A percentile compares a stretch with the other conserved stretches of the same genome.
phyloP scores from a whole-genome alignment of 1,284 basidiomycete genomes.

The Ceratobasidium sp. region DNA sequence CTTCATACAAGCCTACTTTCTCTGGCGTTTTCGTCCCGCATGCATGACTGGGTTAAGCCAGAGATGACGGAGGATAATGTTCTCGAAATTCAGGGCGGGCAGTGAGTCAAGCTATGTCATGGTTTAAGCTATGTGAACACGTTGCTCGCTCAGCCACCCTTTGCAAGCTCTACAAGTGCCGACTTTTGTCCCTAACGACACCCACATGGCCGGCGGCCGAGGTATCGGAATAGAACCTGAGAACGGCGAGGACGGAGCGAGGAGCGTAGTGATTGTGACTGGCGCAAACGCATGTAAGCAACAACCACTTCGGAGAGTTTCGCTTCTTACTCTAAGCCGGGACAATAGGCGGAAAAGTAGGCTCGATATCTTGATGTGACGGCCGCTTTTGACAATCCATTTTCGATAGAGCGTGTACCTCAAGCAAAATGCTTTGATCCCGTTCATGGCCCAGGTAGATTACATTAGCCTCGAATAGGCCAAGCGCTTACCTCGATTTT shows the following conservation, averaged over 20 bases:
- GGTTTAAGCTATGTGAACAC: neutral
- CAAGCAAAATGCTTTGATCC: conserved; percentile 92
- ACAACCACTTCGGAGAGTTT: neutral
- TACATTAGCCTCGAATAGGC: neutral
- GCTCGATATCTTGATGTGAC: conserved; percentile 9
- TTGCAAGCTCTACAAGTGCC: conserved; percentile 86
- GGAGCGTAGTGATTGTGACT: conserved; percentile 77
- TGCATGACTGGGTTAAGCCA: conserved; percentile 77
- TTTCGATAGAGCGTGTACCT: conserved; percentile 84
- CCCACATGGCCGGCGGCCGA: conserved; percentile 71
- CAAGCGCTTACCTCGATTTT: neutral
- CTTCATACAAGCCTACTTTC: conserved; percentile 68
- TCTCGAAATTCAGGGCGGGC: conserved; percentile 77
- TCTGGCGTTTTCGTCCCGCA: conserved; percentile 75
- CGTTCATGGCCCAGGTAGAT: conserved; percentile 87
- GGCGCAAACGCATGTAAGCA: conserved; percentile 79
- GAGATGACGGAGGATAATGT: conserved; percentile 80
- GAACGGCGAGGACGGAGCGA: conserved; percentile 51
- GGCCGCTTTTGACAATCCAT: conserved; percentile 20
- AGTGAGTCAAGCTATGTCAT: neutral
- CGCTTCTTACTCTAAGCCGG: neutral
- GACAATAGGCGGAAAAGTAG: conserved; percentile 72
- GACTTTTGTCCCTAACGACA: conserved; percentile 85
- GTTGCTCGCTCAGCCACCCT: conserved; percentile 71
- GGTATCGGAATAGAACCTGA: conserved; percentile 58